These are phyloP conservation scores for Phytophthora tentaculata DNA, from an alignment of 352 stramenopile genomes.

Conservation along the genomic window DNA sequence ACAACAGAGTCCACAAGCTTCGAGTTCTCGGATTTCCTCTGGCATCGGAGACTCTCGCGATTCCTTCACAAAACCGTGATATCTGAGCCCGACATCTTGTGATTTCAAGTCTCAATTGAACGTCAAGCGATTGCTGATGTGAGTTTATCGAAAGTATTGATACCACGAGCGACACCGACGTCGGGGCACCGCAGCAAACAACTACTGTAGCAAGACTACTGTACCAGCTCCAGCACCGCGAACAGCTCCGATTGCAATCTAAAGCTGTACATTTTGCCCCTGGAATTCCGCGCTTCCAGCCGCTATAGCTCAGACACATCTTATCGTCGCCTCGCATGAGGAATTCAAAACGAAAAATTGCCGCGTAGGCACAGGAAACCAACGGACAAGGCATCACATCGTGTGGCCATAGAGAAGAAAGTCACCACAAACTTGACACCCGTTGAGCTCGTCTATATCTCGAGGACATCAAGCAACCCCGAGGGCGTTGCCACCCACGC, in stretches of 20 bases:
- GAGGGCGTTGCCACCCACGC: constrained; percentile 20
- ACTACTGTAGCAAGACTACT: too few relatives aligned
- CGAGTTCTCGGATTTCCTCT: constrained; percentile 29
- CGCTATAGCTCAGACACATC: constrained; percentile 28
- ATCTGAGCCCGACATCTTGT: constrained; percentile 19
- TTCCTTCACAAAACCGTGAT: background rate
- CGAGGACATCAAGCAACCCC: constrained; percentile 25
- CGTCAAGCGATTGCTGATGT: constrained; percentile 32
- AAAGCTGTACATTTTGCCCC: constrained; percentile 10
- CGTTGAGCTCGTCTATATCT: constrained; percentile 40
- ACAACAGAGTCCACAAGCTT: constrained; percentile 18
- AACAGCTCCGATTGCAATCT: constrained; percentile 17
- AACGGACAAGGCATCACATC: constrained; percentile 15
- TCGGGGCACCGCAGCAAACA: background rate
- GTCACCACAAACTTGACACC: too few relatives aligned
- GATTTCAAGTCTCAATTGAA: constrained; percentile 21
- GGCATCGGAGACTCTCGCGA: constrained; percentile 17
- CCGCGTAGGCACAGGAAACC: background rate
- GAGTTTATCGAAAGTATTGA: constrained; percentile 13
- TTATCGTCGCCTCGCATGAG: constrained; percentile 30
- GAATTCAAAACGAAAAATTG: constrained; percentile 11
- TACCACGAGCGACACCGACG: constrained; percentile 13
- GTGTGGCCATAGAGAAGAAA: background rate
- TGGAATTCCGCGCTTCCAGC: constrained; percentile 28
- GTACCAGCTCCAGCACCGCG: constrained; percentile 1